These are phyloP conservation scores for Quercus aquifolioides DNA, from an alignment of 306 rosid species.

Conservation along the genomic window DNA sequence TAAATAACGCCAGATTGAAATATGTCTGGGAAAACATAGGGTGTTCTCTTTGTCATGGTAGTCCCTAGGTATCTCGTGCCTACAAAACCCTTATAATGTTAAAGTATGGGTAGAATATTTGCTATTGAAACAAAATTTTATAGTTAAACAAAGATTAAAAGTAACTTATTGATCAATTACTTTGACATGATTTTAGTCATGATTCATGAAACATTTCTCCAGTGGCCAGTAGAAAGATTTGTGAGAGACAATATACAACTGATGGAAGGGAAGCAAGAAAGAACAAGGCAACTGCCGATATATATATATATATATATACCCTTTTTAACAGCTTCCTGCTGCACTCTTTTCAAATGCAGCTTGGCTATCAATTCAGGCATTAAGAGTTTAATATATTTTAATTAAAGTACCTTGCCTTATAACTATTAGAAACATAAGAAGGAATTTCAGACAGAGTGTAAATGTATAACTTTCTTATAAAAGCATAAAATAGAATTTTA, in stretches of 20 bases:
- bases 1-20: conserved; percentile 41
- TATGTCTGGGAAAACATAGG: conserved; percentile 48
- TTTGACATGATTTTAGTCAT: background rate
- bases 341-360: no score
- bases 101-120: background rate
- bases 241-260: background rate
- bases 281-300: background rate
- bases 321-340: background rate
- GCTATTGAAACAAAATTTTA: background rate
- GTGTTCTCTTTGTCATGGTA: conserved; percentile 42
- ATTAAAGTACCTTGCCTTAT: background rate
- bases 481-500: background rate
- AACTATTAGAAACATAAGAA: background rate
- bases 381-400: background rate
- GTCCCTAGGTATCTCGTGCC: conserved; percentile 39
- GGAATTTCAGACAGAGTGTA: background rate
- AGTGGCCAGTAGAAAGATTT: background rate
- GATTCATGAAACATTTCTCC: background rate
- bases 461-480: background rate
- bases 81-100: conserved; percentile 25
- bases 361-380: background rate
- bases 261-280: background rate
- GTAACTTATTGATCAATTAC: background rate
- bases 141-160: background rate
- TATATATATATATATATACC: background rate